Conservation (phyloP, 1,284 basidiomycete genomes). For the Agaricales sp. region DNA sequence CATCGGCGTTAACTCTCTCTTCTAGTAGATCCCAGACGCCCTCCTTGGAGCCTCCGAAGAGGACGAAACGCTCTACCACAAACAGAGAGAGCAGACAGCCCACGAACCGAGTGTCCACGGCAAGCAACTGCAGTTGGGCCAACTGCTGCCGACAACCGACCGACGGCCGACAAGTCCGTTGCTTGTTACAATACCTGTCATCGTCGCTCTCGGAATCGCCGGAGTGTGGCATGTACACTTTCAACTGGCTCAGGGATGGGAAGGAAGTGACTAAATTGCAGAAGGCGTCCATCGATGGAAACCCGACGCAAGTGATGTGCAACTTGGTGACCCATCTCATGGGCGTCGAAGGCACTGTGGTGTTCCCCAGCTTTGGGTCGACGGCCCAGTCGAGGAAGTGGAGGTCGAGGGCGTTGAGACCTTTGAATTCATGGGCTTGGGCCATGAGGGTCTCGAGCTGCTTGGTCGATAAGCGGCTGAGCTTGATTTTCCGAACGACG, state of each 20-base stretch:
- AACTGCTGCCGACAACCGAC: neutral
- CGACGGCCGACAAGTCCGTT: too few relatives aligned
- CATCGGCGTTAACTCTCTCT: neutral
- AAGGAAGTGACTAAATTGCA: neutral
- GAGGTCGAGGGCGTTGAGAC: neutral
- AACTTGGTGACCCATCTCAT: neutral
- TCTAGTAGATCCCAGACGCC: neutral
- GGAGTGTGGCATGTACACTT: neutral
- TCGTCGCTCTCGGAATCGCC: neutral
- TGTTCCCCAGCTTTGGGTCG: too few relatives aligned
- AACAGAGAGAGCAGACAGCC: neutral
- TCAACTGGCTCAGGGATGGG: neutral
- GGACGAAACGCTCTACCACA: neutral
- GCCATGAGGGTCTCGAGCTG: neutral
- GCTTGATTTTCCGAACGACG: neutral
- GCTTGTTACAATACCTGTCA: neutral
- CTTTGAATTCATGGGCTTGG: neutral
- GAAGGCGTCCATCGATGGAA: neutral
- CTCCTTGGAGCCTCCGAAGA: neutral
- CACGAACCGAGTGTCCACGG: neutral
- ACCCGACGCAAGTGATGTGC: neutral
- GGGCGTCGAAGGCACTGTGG: neutral
- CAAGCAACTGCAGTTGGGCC: neutral
- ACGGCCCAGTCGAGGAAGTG: neutral
- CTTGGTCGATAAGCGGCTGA: neutral